These are phyloP conservation scores for Aurinia saxatilis DNA, from an alignment of 345 rosid species.

Conservation along the genomic window DNA sequence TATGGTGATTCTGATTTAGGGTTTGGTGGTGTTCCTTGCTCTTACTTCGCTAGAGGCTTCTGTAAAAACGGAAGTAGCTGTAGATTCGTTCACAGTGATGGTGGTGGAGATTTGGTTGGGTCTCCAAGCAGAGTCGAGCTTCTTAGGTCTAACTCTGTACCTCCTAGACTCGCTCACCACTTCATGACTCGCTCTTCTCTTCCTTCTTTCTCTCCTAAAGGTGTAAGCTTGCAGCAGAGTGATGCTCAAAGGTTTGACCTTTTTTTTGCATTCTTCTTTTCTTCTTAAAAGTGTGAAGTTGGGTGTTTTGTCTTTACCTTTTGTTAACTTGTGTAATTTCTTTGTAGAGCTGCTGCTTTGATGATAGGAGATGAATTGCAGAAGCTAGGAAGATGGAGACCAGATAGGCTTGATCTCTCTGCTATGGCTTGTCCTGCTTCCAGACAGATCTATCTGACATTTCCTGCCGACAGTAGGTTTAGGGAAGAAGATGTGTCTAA, in stretches of 20 bases:
- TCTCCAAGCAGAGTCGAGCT: conserved; percentile 78
- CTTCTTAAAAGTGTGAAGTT: too few species aligned
- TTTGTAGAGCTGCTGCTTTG: conserved; percentile 54
- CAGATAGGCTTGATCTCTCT: conserved; percentile 61
- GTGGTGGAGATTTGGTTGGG: conserved; percentile 39
- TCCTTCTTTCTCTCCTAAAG: conserved; percentile 67
- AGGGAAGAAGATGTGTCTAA: conserved; percentile 88
- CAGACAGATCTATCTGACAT: conserved; percentile 91
- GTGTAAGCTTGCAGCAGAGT: conserved; percentile 49
- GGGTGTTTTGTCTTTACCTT: too few species aligned
- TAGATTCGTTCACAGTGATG: conserved; percentile 68
- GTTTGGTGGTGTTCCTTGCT: conserved; percentile 81
- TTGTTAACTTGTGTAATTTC: neutral
- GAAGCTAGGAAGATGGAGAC: conserved; percentile 65
- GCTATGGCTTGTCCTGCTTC: conserved; percentile 75
- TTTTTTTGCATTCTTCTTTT: neutral
- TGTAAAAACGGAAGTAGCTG: conserved; percentile 85
- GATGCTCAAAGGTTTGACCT: conserved; percentile 56
- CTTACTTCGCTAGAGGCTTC: conserved; percentile 84
- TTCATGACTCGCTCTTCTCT: conserved; percentile 45
- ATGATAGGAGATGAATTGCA: conserved; percentile 65
- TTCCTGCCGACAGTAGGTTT: conserved; percentile 93
- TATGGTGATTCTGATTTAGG: conserved; percentile 58
- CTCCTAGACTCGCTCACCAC: conserved; percentile 61
- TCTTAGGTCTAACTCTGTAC: conserved; percentile 74